phyloP scores from a whole-genome alignment of 2,329 filamentous ascomycete genomes.

The Penicillium sp. region DNA sequence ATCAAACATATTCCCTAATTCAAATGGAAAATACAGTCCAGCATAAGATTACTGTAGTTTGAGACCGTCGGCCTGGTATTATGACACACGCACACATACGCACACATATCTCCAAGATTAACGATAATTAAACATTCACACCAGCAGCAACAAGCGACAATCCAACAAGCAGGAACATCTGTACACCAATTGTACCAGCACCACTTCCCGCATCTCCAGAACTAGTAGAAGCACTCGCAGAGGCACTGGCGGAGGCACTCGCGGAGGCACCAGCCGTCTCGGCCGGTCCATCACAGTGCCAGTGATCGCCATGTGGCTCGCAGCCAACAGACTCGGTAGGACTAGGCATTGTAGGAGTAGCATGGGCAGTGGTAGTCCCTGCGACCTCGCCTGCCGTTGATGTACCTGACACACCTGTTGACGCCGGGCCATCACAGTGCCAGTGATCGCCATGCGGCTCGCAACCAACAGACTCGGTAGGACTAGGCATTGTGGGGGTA shows the following conservation, averaged over 20 bases:
- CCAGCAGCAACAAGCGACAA: background rate
- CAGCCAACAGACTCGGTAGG: slow-evolving; percentile 24
- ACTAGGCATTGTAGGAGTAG: slow-evolving; percentile 10
- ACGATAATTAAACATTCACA: background rate
- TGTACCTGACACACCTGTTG: background rate
- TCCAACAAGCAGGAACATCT: background rate
- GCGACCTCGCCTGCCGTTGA: background rate
- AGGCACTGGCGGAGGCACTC: background rate
- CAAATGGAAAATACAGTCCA: background rate
- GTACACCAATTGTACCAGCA: background rate
- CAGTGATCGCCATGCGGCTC: slow-evolving; percentile 24
- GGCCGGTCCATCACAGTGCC: slow-evolving; percentile 23
- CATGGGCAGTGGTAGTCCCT: background rate
- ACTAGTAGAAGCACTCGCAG: background rate
- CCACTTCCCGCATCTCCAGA: background rate
- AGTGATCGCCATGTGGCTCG: slow-evolving; percentile 22
- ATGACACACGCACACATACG: background rate
- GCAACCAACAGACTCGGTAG: slow-evolving; percentile 23
- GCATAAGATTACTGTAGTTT: too few relatives aligned
- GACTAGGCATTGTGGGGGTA: slow-evolving; percentile 13
- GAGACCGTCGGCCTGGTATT: background rate
- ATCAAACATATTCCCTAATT: background rate
- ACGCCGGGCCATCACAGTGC: slow-evolving; percentile 30
- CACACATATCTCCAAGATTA: background rate
- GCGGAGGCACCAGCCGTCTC: slow-evolving; percentile 1